Percentiles rank a stretch among this genome's conserved stretches.
Evolutionary conservation across 1,284 basidiomycete genomes (phyloP).

Genomic region (Irpex sp.): DNA sequence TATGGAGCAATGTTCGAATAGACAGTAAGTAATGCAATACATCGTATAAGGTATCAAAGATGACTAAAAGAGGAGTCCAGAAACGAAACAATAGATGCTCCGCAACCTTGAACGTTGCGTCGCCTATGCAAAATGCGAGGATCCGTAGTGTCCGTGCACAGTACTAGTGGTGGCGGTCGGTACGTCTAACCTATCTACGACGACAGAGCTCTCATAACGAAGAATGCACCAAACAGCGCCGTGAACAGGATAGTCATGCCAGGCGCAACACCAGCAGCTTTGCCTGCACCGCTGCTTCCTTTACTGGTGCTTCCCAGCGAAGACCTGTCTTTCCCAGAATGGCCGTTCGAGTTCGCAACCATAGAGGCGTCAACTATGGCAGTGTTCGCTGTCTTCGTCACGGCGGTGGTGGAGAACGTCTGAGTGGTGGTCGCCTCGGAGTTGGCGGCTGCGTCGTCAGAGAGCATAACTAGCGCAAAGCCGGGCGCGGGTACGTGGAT

Average conservation of each 20-base stretch:
- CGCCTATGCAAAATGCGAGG: not conserved
- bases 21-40: not conserved
- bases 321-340: constrained; percentile 31
- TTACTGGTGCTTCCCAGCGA: constrained; percentile 44
- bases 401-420: constrained; percentile 56
- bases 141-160: not conserved
- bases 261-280: constrained; percentile 11
- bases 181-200: not conserved
- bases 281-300: constrained; percentile 15
- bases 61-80: not conserved
- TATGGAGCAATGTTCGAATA: not conserved
- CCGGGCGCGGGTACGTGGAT: constrained; percentile 67
- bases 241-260: constrained; percentile 13
- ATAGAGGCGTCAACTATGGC: constrained; percentile 27
- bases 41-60: not conserved
- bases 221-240: constrained; percentile 6
- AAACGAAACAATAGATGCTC: not conserved
- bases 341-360: constrained; percentile 51
- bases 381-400: constrained; percentile 46
- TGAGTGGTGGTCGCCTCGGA: constrained; percentile 33
- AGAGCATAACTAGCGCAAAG: constrained; percentile 72
- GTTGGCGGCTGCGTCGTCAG: constrained; percentile 38
- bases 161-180: too few relatives aligned
- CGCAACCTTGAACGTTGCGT: not conserved
- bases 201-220: constrained; percentile 7